Conservation (phyloP, 2,329 filamentous ascomycete species). For the Ascochyta viciae-villosae region DNA sequence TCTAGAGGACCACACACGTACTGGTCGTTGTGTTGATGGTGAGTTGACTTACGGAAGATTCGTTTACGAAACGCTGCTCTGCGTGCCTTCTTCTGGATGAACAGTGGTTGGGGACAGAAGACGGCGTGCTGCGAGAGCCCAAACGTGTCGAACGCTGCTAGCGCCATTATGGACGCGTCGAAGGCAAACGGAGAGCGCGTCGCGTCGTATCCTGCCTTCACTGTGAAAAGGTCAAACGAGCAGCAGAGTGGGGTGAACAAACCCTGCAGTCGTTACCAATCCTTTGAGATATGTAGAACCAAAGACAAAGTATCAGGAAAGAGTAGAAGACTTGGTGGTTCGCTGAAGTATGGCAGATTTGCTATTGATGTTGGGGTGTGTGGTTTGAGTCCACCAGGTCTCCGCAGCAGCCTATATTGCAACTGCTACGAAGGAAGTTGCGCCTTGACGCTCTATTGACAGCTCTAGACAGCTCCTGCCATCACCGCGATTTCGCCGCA, state of each 20-base stretch:
- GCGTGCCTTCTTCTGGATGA: conserved; percentile 39
- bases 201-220: conserved; percentile 15
- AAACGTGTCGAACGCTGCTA: conserved; percentile 13
- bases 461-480: neutral
- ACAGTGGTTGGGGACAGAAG: conserved; percentile 39
- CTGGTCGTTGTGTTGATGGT: conserved; percentile 11
- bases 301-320: neutral
- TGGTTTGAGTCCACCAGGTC: neutral
- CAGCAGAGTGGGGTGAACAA: conserved; percentile 1
- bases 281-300: neutral
- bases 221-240: neutral
- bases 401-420: neutral
- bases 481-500: neutral
- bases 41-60: conserved; percentile 33
- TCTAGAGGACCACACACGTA: conserved; percentile 36
- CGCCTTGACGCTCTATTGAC: neutral
- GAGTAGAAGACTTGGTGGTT: neutral
- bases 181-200: conserved; percentile 19
- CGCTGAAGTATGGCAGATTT: neutral
- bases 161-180: conserved; percentile 21
- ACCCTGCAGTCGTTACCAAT: neutral
- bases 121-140: conserved; percentile 20
- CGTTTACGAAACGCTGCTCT: conserved; percentile 34
- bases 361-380: conserved; percentile 6
- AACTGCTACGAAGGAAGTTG: neutral